A percentile compares a stretch with the other conserved stretches of the same genome.
Conservation (phyloP, 768 basidiomycete genomes). For the Boletus rubroflammeus region DNA sequence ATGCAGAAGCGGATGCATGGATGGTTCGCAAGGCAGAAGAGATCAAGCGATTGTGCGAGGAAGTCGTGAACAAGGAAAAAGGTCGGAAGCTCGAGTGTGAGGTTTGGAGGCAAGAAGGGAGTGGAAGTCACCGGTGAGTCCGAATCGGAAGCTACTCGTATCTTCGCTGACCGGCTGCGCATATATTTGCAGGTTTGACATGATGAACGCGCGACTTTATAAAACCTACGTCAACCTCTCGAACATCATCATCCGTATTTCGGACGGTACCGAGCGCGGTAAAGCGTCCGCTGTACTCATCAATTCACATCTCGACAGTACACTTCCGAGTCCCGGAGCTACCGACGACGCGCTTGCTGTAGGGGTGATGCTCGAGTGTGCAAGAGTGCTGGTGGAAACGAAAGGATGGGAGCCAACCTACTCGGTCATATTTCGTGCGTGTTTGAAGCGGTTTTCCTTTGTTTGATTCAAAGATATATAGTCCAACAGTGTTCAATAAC, state of each 20-base stretch:
- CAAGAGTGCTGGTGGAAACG: conserved; percentile 67
- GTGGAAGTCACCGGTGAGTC: conserved; percentile 79
- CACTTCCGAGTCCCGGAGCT: conserved; percentile 84
- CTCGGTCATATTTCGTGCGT: conserved; percentile 79
- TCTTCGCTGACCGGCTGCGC: not conserved
- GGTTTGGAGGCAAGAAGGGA: conserved; percentile 86
- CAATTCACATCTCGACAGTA: conserved; percentile 88
- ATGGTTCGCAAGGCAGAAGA: conserved; percentile 64
- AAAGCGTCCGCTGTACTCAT: conserved; percentile 84
- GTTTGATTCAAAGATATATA: not conserved
- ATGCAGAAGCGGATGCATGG: conserved; percentile 82
- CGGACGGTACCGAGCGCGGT: conserved; percentile 64
- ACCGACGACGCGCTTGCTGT: conserved; percentile 86
- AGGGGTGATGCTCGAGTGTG: conserved; percentile 88
- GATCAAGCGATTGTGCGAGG: conserved; percentile 61
- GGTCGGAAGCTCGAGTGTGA: conserved; percentile 78
- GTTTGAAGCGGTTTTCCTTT: not conserved
- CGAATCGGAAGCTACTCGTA: not conserved
- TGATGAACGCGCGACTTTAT: conserved; percentile 80
- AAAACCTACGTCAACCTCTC: conserved; percentile 85
- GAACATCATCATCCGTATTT: conserved; percentile 86
- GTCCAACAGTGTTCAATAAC: conserved; percentile 78
- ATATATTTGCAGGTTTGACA: conserved; percentile 69
- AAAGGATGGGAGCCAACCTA: conserved; percentile 70
- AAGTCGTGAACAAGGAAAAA: conserved; percentile 38